Percentiles rank a stretch among this genome's conserved stretches.
phyloP scores from a whole-genome alignment of 2,329 filamentous ascomycete species.

The Penicillium frequentans region DNA sequence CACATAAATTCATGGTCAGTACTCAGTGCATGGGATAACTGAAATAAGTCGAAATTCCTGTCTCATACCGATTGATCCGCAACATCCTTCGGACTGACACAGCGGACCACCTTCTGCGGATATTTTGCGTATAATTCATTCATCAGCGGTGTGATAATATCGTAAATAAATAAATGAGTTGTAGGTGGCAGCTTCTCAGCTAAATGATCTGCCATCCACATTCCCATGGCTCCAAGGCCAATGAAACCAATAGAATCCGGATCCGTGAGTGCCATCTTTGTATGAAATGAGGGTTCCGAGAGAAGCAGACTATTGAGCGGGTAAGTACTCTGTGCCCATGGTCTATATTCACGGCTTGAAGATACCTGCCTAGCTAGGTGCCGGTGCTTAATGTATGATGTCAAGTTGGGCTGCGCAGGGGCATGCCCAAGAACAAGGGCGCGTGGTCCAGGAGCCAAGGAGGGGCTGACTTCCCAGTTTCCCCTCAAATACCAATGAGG shows the following conservation, averaged over 20 bases:
- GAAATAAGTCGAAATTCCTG: background rate
- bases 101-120: background rate
- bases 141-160: conserved; percentile 4
- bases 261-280: background rate
- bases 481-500: background rate
- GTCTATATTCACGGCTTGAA: too few species aligned
- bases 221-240: conserved; percentile 14
- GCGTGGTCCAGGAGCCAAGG: background rate
- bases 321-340: background rate
- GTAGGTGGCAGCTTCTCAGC: conserved; percentile 3
- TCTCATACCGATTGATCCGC: background rate
- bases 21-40: too few species aligned
- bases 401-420: background rate
- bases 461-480: background rate
- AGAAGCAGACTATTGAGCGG: background rate
- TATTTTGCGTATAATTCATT: conserved; percentile 1
- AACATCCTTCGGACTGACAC: background rate
- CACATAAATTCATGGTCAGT: background rate
- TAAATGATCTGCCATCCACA: conserved; percentile 9
- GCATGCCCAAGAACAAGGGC: background rate
- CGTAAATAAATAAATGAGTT: conserved; percentile 5
- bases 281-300: background rate
- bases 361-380: too few species aligned
- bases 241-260: conserved; percentile 10
- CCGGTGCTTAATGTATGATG: background rate